Evolutionary conservation across 1,139 yeast species (phyloP).

Genomic region (Pichia sp.): DNA sequence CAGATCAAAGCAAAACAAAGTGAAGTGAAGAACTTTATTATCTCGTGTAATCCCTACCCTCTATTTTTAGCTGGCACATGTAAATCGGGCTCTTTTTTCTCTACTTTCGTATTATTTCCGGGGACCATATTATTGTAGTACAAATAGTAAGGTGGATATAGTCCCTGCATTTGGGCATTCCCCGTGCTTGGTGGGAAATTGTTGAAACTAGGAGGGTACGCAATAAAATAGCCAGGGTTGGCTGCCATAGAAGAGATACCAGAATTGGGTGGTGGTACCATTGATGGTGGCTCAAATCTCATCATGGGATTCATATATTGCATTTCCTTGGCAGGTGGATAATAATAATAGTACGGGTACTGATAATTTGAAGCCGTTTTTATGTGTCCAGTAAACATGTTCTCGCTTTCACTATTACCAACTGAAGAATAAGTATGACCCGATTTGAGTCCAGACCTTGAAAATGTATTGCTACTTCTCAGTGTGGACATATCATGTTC

Average conservation of each 20-base stretch:
- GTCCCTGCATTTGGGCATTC: slow-evolving; percentile 14
- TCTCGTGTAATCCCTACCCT: no score
- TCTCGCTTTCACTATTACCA: slow-evolving; percentile 17
- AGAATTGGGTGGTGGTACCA: slow-evolving; percentile 9
- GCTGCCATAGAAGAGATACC: not conserved
- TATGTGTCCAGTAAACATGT: not conserved
- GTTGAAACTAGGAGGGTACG: slow-evolving; percentile 14
- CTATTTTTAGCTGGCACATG: no score
- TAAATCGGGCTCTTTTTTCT: no score
- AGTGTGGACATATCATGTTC: slow-evolving; percentile 15
- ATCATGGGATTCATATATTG: slow-evolving; percentile 15
- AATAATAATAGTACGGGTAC: slow-evolving; percentile 21
- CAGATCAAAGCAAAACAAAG: no score
- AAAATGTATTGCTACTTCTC: slow-evolving; percentile 18
- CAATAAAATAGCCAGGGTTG: slow-evolving; percentile 19
- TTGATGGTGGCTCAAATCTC: slow-evolving; percentile 4
- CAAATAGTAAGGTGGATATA: slow-evolving; percentile 22
- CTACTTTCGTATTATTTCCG: no score
- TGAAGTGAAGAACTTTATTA: no score
- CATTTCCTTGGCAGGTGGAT: slow-evolving; percentile 19
- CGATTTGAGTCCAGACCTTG: slow-evolving; percentile 20
- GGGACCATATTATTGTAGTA: slow-evolving; percentile 19
- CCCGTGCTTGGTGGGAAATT: slow-evolving; percentile 13
- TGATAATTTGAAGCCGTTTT: slow-evolving; percentile 1
- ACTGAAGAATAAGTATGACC: slow-evolving; percentile 21